Conservation (phyloP, 192 early-diverging fungal genomes). For the Backusella psychrophila region DNA sequence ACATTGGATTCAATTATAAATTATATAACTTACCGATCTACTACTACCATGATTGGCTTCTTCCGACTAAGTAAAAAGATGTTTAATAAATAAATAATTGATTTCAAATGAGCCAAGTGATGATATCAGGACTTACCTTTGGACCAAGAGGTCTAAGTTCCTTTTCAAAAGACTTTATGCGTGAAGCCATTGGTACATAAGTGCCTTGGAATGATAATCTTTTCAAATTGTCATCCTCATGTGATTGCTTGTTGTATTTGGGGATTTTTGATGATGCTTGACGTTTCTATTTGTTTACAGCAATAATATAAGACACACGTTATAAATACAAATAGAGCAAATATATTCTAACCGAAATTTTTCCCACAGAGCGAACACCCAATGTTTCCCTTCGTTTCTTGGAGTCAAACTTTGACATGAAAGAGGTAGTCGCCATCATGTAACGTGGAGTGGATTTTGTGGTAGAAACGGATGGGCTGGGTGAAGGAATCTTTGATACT, state of each 20-base stretch:
- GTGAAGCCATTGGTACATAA: conserved; percentile 18
- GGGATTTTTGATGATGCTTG: conserved; percentile 8
- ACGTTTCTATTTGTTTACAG: conserved; percentile 8
- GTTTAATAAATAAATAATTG: neutral
- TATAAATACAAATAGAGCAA: neutral
- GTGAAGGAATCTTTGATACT: neutral
- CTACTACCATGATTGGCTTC: neutral
- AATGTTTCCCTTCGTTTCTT: neutral
- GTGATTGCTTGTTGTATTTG: neutral
- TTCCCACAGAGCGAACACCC: neutral
- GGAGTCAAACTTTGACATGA: neutral
- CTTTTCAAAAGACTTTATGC: conserved; percentile 25
- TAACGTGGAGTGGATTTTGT: neutral
- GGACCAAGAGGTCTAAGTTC: neutral
- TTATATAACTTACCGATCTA: neutral
- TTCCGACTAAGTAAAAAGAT: neutral
- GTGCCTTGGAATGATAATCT: neutral
- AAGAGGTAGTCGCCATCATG: neutral
- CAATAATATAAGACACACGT: neutral
- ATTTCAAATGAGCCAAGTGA: too few species aligned
- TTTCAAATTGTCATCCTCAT: neutral
- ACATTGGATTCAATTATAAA: neutral
- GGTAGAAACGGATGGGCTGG: neutral
- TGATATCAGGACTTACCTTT: neutral
- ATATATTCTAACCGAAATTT: neutral